Evolutionary conservation across 495 filamentous ascomycete genomes (phyloP).

Genomic region (Astrothelium macrocarpum): DNA sequence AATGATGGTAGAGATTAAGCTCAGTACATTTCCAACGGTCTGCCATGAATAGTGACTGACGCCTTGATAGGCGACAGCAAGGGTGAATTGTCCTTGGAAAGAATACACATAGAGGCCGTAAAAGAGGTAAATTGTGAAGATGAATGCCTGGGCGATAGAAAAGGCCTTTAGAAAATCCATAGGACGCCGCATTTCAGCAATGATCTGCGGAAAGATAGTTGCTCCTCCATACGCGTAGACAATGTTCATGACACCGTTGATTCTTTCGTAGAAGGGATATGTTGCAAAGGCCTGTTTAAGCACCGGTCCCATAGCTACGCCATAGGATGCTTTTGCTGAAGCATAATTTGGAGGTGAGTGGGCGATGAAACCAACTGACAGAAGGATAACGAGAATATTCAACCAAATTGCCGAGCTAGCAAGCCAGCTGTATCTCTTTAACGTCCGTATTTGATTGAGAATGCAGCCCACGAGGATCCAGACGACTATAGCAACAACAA

Average conservation of each 20-base stretch:
- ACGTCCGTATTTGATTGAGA: conserved; percentile 42
- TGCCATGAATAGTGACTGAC: conserved; percentile 40
- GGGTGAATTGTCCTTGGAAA: conserved; percentile 44
- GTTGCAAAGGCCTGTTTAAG: conserved; percentile 15
- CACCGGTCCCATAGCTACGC: conserved; percentile 18
- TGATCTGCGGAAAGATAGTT: conserved; percentile 55
- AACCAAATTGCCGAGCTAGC: conserved; percentile 50
- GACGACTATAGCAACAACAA: conserved; percentile 41
- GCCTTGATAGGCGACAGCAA: conserved; percentile 41
- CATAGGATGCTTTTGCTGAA: conserved; percentile 16
- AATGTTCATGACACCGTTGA: conserved; percentile 22
- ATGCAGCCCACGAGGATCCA: conserved; percentile 39
- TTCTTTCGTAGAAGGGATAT: conserved; percentile 25
- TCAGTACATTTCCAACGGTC: conserved; percentile 46
- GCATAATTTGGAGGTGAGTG: conserved; percentile 41
- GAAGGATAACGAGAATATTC: conserved; percentile 45
- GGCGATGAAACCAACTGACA: conserved; percentile 43
- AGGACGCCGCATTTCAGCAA: conserved; percentile 57
- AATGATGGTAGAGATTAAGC: conserved; percentile 44
- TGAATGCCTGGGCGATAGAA: conserved; percentile 37
- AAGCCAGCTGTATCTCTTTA: conserved; percentile 47
- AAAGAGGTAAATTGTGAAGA: conserved; percentile 30
- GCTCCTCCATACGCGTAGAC: conserved; percentile 54
- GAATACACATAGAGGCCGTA: conserved; percentile 45
- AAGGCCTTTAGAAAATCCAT: conserved; percentile 55